Evolutionary conservation across 139 green algal genomes (phyloP).

Genomic region (Chlorella sp.): DNA sequence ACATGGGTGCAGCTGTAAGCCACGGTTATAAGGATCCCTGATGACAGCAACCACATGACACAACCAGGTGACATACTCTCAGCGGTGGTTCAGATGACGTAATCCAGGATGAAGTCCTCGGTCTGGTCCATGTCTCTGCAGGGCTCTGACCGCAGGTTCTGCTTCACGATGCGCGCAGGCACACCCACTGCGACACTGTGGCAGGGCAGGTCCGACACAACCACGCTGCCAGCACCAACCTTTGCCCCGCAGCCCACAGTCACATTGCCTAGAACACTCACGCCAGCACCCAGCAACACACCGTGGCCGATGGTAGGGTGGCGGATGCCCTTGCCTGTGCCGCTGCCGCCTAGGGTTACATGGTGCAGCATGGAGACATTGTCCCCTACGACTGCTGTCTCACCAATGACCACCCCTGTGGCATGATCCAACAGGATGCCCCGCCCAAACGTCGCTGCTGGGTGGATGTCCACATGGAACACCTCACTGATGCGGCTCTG

Average conservation of each 20-base stretch:
- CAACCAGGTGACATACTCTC: too few relatives aligned
- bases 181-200: conserved; percentile 85
- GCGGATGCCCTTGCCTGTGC: conserved; percentile 59
- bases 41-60: too few relatives aligned
- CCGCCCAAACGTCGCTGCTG: conserved; percentile 65
- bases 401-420: conserved; percentile 90
- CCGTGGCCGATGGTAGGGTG: conserved; percentile 54
- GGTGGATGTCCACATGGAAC: conserved; percentile 88
- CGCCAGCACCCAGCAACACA: conserved; percentile 83
- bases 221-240: conserved; percentile 80
- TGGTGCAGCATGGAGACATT: conserved; percentile 94
- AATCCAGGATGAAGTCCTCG: conserved; percentile 66
- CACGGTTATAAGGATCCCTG: too few relatives aligned
- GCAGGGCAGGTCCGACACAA: conserved; percentile 69
- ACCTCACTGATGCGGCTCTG: conserved; percentile 67
- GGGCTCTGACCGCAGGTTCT: conserved; percentile 49
- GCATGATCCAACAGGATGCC: conserved; percentile 91
- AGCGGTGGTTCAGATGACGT: conserved; percentile 75
- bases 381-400: conserved; percentile 90
- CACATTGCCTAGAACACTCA: conserved; percentile 76
- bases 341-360: conserved; percentile 89
- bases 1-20: too few relatives aligned
- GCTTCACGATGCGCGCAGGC: conserved; percentile 72
- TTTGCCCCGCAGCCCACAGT: conserved; percentile 71
- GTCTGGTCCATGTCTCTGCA: conserved; percentile 75